Evolutionary conservation across 2,329 filamentous ascomycete species (phyloP).

Genomic region (Aspergillus japonicus): DNA sequence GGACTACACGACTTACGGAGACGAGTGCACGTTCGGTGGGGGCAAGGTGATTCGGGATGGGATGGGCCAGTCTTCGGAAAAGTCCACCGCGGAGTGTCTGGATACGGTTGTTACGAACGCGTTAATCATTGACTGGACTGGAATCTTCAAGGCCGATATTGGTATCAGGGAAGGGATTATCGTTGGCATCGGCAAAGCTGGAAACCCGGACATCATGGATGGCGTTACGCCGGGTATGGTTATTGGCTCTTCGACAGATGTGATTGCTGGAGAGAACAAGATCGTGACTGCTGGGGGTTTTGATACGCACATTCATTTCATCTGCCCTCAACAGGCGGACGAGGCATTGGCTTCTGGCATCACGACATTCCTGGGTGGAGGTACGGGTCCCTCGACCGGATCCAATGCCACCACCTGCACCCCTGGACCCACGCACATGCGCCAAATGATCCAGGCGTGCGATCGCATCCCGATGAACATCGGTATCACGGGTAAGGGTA

Average conservation of each 20-base stretch:
- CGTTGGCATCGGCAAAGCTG: conserved; percentile 86
- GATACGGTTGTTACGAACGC: conserved; percentile 90
- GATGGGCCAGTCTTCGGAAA: conserved; percentile 87
- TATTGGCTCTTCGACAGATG: conserved; percentile 84
- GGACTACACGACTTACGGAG: conserved; percentile 80
- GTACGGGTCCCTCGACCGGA: conserved; percentile 87
- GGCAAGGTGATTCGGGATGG: conserved; percentile 92
- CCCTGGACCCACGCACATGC: conserved; percentile 77
- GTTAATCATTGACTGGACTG: conserved; percentile 83
- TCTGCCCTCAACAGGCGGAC: conserved; percentile 86
- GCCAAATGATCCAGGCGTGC: conserved; percentile 84
- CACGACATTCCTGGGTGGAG: conserved; percentile 87
- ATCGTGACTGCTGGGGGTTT: conserved; percentile 89
- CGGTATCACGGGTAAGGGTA: conserved; percentile 91
- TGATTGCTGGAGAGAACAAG: conserved; percentile 84
- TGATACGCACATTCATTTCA: conserved; percentile 90
- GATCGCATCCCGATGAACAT: conserved; percentile 81
- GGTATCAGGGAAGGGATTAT: conserved; percentile 87
- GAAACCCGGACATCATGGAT: conserved; percentile 96
- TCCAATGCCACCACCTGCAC: conserved; percentile 93
- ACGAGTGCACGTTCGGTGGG: conserved; percentile 93
- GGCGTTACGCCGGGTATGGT: conserved; percentile 76
- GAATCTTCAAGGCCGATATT: conserved; percentile 96
- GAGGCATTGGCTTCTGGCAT: conserved; percentile 83
- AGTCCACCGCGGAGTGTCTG: conserved; percentile 67